phyloP scores from a whole-genome alignment of 768 basidiomycete species.

The Amanita pallidorosea region DNA sequence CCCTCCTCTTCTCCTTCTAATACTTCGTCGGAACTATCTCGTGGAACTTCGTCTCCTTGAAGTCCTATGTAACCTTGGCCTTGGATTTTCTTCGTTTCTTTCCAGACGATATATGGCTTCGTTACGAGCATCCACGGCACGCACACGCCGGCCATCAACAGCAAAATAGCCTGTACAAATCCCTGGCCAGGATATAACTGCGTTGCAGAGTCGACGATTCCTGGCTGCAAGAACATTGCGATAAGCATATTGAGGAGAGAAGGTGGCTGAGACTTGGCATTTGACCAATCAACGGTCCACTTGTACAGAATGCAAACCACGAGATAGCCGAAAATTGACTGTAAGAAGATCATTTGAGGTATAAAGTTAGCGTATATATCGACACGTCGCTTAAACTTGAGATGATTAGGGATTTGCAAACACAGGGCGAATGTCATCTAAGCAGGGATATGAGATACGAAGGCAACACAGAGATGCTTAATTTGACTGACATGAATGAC shows the following conservation, averaged over 20 bases:
- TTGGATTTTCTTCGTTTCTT: constrained; percentile 78
- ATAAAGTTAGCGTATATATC: constrained; percentile 94
- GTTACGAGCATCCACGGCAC: constrained; percentile 91
- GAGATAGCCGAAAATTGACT: constrained; percentile 96
- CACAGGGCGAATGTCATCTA: constrained; percentile 99
- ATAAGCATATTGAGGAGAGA: constrained; percentile 94
- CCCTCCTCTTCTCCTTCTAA: constrained; percentile 78
- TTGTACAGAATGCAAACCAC: constrained; percentile 94
- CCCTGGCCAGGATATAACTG: constrained; percentile 84
- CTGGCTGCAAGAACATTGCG: constrained; percentile 90
- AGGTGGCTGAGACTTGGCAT: constrained; percentile 59
- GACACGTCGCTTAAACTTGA: constrained; percentile 79
- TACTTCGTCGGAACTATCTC: constrained; percentile 46
- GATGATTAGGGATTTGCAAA: constrained; percentile 90
- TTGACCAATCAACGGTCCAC: constrained; percentile 90
- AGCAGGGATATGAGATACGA: constrained; percentile 7
- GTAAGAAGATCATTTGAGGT: constrained; percentile 94
- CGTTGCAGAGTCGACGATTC: constrained; percentile 51
- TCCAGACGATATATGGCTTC: constrained; percentile 89
- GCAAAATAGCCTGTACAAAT: constrained; percentile 69
- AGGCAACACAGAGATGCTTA: background rate
- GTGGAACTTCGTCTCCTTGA: constrained; percentile 40
- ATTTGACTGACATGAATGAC: constrained; percentile 75
- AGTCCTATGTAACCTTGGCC: constrained; percentile 77
- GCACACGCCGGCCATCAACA: constrained; percentile 73